Percentiles rank a stretch among this genome's conserved stretches.
phyloP scores from a whole-genome alignment of 805 yeast species.

The Candida morakotiae region DNA sequence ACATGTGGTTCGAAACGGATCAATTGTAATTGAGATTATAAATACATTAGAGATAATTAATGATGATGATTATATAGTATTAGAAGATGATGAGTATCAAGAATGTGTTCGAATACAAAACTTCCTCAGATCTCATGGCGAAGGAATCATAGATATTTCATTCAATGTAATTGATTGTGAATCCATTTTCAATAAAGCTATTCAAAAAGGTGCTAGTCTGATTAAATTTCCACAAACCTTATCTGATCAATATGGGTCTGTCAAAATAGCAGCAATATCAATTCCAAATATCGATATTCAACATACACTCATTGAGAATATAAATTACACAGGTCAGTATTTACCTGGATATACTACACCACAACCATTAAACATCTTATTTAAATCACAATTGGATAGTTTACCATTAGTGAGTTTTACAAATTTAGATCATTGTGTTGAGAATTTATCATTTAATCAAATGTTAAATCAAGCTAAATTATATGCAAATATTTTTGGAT shows the following conservation, averaged over 20 bases:
- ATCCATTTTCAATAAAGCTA: conserved; percentile 42
- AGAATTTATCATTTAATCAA: conserved; percentile 67
- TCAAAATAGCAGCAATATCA: conserved; percentile 45
- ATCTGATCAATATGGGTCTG: conserved; percentile 47
- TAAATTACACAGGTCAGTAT: conserved; percentile 37
- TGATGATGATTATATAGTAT: conserved; percentile 11
- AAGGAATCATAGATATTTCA: conserved; percentile 75
- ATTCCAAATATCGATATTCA: conserved; percentile 54
- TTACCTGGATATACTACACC: conserved; percentile 37
- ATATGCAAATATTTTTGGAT: conserved; percentile 63
- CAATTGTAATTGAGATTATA: conserved; percentile 46
- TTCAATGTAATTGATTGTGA: conserved; percentile 56
- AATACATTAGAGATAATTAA: conserved; percentile 31
- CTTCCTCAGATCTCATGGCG: conserved; percentile 54
- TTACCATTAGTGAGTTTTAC: conserved; percentile 36
- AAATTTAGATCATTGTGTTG: conserved; percentile 75
- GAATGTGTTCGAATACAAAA: conserved; percentile 16
- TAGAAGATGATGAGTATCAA: neutral
- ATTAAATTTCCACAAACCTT: conserved; percentile 21
- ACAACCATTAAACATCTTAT: neutral
- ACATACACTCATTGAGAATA: conserved; percentile 63
- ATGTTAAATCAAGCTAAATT: conserved; percentile 56
- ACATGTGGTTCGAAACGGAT: conserved; percentile 59
- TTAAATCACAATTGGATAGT: conserved; percentile 4
- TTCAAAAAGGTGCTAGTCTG: conserved; percentile 48